These are phyloP conservation scores for Ulvella scutata DNA, from an alignment of 139 green algal genomes.

Conservation along the genomic window DNA sequence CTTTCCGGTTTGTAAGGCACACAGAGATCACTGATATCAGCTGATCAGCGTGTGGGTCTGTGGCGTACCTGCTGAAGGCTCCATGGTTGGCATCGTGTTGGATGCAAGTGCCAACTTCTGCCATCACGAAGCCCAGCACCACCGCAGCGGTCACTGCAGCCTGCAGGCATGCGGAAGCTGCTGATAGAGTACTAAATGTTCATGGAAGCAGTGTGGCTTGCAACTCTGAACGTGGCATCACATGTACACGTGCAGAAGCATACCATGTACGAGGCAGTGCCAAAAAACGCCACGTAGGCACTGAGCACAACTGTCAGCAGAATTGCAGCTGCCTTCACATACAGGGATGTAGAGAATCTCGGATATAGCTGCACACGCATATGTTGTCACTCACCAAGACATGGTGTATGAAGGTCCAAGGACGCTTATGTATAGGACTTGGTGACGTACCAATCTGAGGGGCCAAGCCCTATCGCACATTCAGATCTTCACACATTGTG, in stretches of 20 bases:
- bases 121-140: constrained; percentile 34
- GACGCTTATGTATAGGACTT: too few relatives aligned
- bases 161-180: not conserved
- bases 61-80: constrained; percentile 17
- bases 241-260: too few relatives aligned
- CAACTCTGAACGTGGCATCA: too few relatives aligned
- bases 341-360: constrained; percentile 30
- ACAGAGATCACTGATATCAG: too few relatives aligned
- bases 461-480: too few relatives aligned
- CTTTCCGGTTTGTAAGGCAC: too few relatives aligned
- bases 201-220: too few relatives aligned
- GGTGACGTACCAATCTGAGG: too few relatives aligned
- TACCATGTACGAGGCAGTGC: constrained; percentile 14
- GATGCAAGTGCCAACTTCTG: constrained; percentile 44
- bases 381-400: too few relatives aligned
- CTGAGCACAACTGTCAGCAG: constrained; percentile 14
- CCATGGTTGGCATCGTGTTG: constrained; percentile 64
- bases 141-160: constrained; percentile 18
- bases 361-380: constrained; percentile 43
- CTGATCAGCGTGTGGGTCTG: too few relatives aligned
- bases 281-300: constrained; percentile 34
- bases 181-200: too few relatives aligned
- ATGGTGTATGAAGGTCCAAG: too few relatives aligned
- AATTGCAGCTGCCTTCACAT: constrained; percentile 38
- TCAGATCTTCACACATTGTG: not conserved